Conservation (phyloP, 169 alveolate genomes). For the Toxoplasma gondii region DNA sequence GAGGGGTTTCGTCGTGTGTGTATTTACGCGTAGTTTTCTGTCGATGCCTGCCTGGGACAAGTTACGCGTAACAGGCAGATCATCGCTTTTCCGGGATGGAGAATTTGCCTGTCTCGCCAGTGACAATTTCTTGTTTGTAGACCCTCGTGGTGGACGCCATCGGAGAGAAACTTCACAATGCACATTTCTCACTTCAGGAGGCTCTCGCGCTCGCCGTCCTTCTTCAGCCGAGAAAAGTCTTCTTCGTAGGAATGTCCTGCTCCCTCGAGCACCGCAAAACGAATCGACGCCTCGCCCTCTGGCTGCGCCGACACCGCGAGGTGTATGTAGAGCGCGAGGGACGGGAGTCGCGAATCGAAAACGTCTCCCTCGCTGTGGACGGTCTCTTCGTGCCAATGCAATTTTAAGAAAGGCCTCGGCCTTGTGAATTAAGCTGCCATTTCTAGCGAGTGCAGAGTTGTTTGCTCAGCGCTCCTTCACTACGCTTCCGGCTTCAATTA, state of each 20-base stretch:
- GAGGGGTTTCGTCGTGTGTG: no score
- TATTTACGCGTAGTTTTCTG: no score
- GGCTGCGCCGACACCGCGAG: constrained; percentile 41
- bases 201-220: constrained; percentile 60
- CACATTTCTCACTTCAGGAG: constrained; percentile 48
- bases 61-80: no score
- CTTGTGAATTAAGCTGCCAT: no score
- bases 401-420: background rate
- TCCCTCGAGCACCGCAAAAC: constrained; percentile 57
- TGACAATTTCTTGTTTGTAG: background rate
- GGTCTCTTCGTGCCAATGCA: constrained; percentile 24
- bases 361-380: constrained; percentile 44
- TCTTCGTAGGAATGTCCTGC: constrained; percentile 67
- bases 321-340: background rate
- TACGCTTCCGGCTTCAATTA: no score
- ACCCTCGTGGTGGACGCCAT: constrained; percentile 36
- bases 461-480: no score
- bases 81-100: no score
- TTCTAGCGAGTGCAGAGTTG: no score
- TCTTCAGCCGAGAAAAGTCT: constrained; percentile 65
- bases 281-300: constrained; percentile 16
- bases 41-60: no score
- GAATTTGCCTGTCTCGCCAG: no score
- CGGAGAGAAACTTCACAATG: constrained; percentile 47
- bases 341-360: background rate